These are phyloP conservation scores for Rhododendron kiyosumense DNA, from an alignment of 148 eudicot species.

Conservation along the genomic window DNA sequence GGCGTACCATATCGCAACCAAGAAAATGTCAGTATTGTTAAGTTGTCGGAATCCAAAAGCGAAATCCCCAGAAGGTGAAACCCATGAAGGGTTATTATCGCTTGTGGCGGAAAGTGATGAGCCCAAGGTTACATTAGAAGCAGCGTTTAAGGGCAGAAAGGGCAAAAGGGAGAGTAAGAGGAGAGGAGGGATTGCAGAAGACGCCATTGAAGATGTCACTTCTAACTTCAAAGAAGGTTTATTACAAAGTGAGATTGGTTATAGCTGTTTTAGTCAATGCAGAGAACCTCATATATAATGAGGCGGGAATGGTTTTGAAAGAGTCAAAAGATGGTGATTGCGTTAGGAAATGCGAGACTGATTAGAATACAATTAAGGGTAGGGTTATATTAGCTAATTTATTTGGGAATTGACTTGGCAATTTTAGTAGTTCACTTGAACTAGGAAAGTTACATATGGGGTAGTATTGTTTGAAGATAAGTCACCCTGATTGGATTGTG, in stretches of 20 bases:
- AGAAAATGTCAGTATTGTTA: neutral
- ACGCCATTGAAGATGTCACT: neutral
- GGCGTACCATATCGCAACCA: constrained; percentile 2
- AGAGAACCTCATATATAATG: too few relatives aligned
- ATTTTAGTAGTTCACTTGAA: too few relatives aligned
- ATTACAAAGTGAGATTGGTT: neutral
- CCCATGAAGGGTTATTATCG: neutral
- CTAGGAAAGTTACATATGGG: too few relatives aligned
- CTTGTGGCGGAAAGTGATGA: neutral
- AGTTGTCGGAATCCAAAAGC: neutral
- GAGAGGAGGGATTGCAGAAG: neutral
- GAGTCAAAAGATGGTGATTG: too few relatives aligned
- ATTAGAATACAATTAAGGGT: too few relatives aligned
- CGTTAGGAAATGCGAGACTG: too few relatives aligned
- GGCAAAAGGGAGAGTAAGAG: neutral
- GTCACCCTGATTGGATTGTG: too few relatives aligned
- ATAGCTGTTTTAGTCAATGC: too few relatives aligned
- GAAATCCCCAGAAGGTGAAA: constrained; percentile 1
- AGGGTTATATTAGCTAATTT: too few relatives aligned
- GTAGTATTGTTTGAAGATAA: too few relatives aligned
- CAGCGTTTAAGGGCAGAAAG: neutral
- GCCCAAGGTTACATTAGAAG: neutral
- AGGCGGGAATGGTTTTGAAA: too few relatives aligned
- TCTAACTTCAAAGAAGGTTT: neutral
- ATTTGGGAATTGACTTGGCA: too few relatives aligned